phyloP scores from a whole-genome alignment of 2,329 filamentous ascomycete species.

The Claviceps sp. region DNA sequence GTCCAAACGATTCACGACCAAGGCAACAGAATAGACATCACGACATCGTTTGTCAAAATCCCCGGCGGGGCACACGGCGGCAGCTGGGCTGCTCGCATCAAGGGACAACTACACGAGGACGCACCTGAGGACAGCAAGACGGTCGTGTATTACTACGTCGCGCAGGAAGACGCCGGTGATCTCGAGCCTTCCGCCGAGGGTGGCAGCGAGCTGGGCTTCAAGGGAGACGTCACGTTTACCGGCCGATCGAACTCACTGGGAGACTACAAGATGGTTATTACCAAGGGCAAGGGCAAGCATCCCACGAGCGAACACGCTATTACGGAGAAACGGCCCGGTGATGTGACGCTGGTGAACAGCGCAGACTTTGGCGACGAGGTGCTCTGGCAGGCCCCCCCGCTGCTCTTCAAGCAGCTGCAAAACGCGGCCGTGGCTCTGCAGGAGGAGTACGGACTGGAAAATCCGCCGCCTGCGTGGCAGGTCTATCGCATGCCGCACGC shows the following conservation, averaged over 20 bases:
- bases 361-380: conserved; percentile 50
- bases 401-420: conserved; percentile 41
- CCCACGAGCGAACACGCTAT: conserved; percentile 51
- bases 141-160: conserved; percentile 69
- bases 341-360: conserved; percentile 64
- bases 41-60: conserved; percentile 86
- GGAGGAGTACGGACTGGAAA: conserved; percentile 36
- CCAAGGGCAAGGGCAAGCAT: conserved; percentile 52
- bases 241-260: conserved; percentile 63
- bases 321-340: conserved; percentile 54
- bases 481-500: conserved; percentile 65
- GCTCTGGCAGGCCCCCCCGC: conserved; percentile 72
- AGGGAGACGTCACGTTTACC: conserved; percentile 51
- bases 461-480: conserved; percentile 74
- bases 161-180: conserved; percentile 59
- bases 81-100: conserved; percentile 83
- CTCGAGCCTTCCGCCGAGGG: conserved; percentile 44
- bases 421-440: conserved; percentile 36
- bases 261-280: conserved; percentile 66
- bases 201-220: conserved; percentile 35
- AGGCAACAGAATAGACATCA: conserved; percentile 78
- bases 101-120: conserved; percentile 62
- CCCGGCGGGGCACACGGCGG: conserved; percentile 76
- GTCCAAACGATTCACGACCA: conserved; percentile 84
- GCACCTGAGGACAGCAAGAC: conserved; percentile 56